Evolutionary conservation across 352 stramenopile genomes (phyloP).

Genomic region (Phytopythium aichiense): DNA sequence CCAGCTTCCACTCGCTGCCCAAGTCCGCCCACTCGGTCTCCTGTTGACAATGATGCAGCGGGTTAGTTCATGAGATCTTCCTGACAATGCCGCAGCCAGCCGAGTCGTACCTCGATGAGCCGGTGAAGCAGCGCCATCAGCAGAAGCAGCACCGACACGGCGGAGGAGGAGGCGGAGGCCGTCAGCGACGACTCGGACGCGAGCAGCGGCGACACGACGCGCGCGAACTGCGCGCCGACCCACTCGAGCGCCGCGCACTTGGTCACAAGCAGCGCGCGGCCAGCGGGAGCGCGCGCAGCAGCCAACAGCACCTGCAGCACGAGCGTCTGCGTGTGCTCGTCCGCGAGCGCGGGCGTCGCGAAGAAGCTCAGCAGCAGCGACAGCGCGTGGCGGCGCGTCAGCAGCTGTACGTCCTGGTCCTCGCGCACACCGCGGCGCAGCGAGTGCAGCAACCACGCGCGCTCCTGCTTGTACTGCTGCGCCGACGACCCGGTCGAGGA

Average conservation of each 20-base stretch:
- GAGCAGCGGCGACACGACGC: conserved; percentile 3
- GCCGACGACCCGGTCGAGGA: not conserved
- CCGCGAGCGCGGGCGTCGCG: conserved; percentile 54
- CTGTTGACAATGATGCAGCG: not conserved
- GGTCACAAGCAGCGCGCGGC: conserved; percentile 48
- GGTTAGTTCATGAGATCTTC: conserved; percentile 6
- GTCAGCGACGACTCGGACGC: conserved; percentile 7
- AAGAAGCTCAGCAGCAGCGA: conserved; percentile 84
- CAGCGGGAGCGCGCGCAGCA: conserved; percentile 42
- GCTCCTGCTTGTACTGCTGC: conserved; percentile 63
- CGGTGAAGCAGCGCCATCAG: conserved; percentile 35
- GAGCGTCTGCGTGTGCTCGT: conserved; percentile 72
- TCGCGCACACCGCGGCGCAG: conserved; percentile 63
- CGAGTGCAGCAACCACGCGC: conserved; percentile 77
- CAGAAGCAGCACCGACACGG: conserved; percentile 27
- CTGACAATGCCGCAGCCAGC: conserved; percentile 2
- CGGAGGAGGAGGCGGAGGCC: conserved; percentile 12
- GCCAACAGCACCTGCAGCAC: conserved; percentile 56
- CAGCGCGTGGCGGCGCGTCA: conserved; percentile 75
- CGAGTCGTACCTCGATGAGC: not conserved
- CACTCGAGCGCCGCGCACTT: conserved; percentile 69
- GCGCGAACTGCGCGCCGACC: conserved; percentile 37
- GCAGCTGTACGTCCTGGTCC: conserved; percentile 60
- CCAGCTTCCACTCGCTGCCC: conserved; percentile 31
- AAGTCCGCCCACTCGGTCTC: conserved; percentile 19